A percentile compares a stretch with the other conserved stretches of the same genome.
phyloP scores from a whole-genome alignment of 495 filamentous ascomycete species.

The Copromyces sp. region DNA sequence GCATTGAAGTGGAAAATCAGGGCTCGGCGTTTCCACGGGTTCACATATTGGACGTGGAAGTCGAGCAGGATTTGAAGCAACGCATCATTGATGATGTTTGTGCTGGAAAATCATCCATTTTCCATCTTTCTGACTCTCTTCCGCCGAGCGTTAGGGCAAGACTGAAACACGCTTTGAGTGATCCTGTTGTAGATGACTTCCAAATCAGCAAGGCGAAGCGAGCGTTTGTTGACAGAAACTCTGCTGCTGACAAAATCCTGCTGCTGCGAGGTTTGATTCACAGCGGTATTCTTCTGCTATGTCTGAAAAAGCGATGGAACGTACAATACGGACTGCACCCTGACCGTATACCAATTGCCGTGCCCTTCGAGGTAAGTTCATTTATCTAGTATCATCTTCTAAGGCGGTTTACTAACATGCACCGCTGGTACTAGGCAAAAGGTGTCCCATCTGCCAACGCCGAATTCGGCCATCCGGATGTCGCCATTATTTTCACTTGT shows the following conservation, averaged over 20 bases:
- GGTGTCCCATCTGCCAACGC: conserved; percentile 5
- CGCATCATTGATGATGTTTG: background rate
- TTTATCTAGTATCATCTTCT: background rate
- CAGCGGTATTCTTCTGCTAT: conserved; percentile 31
- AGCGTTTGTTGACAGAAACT: background rate
- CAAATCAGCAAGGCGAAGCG: background rate
- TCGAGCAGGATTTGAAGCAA: background rate
- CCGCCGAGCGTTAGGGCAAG: background rate
- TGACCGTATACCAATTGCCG: conserved; percentile 28
- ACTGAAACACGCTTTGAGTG: background rate
- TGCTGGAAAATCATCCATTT: background rate
- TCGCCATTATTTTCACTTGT: conserved; percentile 44
- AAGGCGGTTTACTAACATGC: background rate
- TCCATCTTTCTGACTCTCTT: background rate
- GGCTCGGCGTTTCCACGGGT: background rate
- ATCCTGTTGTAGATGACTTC: background rate
- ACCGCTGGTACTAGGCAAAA: background rate
- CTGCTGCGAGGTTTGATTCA: conserved; percentile 31
- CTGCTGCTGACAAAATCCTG: conserved; percentile 3
- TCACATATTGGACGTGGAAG: background rate
- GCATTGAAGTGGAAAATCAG: background rate
- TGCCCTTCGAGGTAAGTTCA: conserved; percentile 14
- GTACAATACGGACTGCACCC: conserved; percentile 36
- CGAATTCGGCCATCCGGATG: conserved; percentile 41
- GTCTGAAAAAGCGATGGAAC: conserved; percentile 37